Evolutionary conservation across 768 basidiomycete genomes (phyloP).

Genomic region (Lentinula detonsa): DNA sequence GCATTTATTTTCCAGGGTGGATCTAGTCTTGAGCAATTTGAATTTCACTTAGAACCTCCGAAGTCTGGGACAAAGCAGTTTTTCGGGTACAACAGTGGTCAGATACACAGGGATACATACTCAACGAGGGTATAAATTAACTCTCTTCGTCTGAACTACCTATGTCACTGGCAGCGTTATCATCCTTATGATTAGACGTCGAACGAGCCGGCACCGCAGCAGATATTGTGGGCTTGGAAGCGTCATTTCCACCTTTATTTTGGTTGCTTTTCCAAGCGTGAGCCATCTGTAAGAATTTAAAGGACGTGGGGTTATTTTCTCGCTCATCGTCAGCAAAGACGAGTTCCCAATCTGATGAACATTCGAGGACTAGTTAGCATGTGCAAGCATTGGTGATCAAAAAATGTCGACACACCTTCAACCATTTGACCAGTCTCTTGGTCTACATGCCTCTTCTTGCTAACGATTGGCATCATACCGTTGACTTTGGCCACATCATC

Average conservation of each 20-base stretch:
- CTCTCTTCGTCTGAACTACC: slow-evolving; percentile 45
- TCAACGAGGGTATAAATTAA: slow-evolving; percentile 7
- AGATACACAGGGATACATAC: neutral
- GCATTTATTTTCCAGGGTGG: neutral
- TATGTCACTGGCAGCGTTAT: slow-evolving; percentile 41
- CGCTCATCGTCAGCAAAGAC: slow-evolving; percentile 96
- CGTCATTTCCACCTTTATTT: slow-evolving; percentile 28
- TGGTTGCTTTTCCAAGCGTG: slow-evolving; percentile 79
- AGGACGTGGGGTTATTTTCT: slow-evolving; percentile 86
- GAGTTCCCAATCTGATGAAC: slow-evolving; percentile 77
- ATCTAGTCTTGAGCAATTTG: too few species aligned
- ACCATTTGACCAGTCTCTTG: slow-evolving; percentile 80
- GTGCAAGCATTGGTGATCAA: neutral
- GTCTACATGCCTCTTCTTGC: slow-evolving; percentile 78
- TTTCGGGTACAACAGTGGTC: neutral
- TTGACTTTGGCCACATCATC: slow-evolving; percentile 79
- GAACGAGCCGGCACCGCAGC: slow-evolving; percentile 18
- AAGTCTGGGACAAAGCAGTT: neutral
- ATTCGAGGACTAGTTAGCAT: neutral
- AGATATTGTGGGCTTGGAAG: slow-evolving; percentile 25
- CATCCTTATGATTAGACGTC: slow-evolving; percentile 17
- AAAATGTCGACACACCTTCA: slow-evolving; percentile 53
- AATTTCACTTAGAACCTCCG: neutral
- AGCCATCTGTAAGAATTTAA: slow-evolving; percentile 95
- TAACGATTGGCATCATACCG: slow-evolving; percentile 89